Percentiles rank a stretch among this genome's conserved stretches.
Evolutionary conservation across 1,139 yeast species (phyloP).

Genomic region (Debaryomyces sp.): DNA sequence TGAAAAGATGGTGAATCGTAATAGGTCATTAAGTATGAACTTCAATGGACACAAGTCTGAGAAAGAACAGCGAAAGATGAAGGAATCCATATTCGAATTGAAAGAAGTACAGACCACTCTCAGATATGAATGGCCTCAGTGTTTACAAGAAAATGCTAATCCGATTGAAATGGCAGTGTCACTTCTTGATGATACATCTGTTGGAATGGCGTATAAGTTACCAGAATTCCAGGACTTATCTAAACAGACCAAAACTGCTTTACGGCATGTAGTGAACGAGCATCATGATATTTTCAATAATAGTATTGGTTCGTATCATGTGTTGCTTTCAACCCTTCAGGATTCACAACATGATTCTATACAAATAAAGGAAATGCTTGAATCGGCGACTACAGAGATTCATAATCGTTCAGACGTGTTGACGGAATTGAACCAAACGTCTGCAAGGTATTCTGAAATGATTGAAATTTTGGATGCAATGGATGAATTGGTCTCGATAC

Average conservation of each 20-base stretch:
- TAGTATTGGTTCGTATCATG: constrained; percentile 76
- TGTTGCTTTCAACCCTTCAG: constrained; percentile 55
- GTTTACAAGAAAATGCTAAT: constrained; percentile 51
- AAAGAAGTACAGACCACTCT: constrained; percentile 41
- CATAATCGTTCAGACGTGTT: constrained; percentile 58
- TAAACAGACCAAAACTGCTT: constrained; percentile 55
- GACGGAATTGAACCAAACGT: constrained; percentile 64
- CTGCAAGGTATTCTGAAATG: constrained; percentile 66
- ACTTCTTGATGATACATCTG: constrained; percentile 80
- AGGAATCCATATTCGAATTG: constrained; percentile 39
- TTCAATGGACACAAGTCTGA: constrained; percentile 19
- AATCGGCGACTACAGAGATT: constrained; percentile 52
- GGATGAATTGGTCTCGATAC: constrained; percentile 59
- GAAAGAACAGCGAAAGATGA: constrained; percentile 20
- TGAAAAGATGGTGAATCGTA: constrained; percentile 14
- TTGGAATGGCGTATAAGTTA: constrained; percentile 77
- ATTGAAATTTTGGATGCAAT: constrained; percentile 73
- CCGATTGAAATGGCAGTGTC: constrained; percentile 85
- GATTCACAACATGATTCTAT: constrained; percentile 59
- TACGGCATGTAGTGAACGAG: constrained; percentile 75
- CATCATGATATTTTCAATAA: constrained; percentile 85
- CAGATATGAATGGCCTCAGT: constrained; percentile 51
- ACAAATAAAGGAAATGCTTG: constrained; percentile 55
- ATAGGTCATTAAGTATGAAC: constrained; percentile 26
- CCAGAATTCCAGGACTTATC: constrained; percentile 59